phyloP scores from a whole-genome alignment of 768 basidiomycete species.

The Suillus ampliporus region DNA sequence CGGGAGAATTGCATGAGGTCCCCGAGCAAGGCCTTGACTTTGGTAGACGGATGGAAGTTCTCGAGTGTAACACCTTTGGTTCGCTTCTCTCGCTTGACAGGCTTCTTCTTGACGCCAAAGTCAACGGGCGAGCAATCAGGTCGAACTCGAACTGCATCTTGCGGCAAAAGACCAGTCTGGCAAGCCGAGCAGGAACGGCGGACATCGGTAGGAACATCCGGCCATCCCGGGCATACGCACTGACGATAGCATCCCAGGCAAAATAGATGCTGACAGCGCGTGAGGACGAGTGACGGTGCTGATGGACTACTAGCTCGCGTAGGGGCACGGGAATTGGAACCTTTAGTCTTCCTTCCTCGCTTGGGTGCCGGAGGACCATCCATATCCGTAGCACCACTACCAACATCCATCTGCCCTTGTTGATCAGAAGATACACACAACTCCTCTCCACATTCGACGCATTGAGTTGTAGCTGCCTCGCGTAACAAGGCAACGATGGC shows the following conservation, averaged over 20 bases:
- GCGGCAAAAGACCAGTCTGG: slow-evolving; percentile 63
- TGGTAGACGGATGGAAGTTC: slow-evolving; percentile 81
- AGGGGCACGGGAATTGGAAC: slow-evolving; percentile 61
- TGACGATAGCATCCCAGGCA: slow-evolving; percentile 85
- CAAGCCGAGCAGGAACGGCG: slow-evolving; percentile 79
- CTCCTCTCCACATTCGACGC: slow-evolving; percentile 85
- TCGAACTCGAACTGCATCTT: slow-evolving; percentile 85
- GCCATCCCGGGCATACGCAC: slow-evolving; percentile 83
- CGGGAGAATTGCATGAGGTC: slow-evolving; percentile 85
- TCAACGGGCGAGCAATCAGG: slow-evolving; percentile 56
- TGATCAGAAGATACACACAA: slow-evolving; percentile 59
- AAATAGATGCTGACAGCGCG: slow-evolving; percentile 93
- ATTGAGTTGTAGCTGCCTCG: slow-evolving; percentile 88
- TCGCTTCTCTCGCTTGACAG: slow-evolving; percentile 68
- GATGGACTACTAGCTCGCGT: slow-evolving; percentile 80
- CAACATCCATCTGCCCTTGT: slow-evolving; percentile 40
- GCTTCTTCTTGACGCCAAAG: slow-evolving; percentile 61
- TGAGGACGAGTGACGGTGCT: slow-evolving; percentile 71
- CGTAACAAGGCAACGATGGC: slow-evolving; percentile 86
- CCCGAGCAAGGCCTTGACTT: slow-evolving; percentile 80
- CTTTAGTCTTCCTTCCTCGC: slow-evolving; percentile 61
- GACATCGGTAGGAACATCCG: slow-evolving; percentile 64
- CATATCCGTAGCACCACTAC: slow-evolving; percentile 50
- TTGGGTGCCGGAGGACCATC: slow-evolving; percentile 57
- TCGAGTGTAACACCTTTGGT: slow-evolving; percentile 57